Evolutionary conservation across 768 basidiomycete genomes (phyloP), one percentile per base, ranked within the genome.

Genomic region (Sarcodon aspratus): DNA sequence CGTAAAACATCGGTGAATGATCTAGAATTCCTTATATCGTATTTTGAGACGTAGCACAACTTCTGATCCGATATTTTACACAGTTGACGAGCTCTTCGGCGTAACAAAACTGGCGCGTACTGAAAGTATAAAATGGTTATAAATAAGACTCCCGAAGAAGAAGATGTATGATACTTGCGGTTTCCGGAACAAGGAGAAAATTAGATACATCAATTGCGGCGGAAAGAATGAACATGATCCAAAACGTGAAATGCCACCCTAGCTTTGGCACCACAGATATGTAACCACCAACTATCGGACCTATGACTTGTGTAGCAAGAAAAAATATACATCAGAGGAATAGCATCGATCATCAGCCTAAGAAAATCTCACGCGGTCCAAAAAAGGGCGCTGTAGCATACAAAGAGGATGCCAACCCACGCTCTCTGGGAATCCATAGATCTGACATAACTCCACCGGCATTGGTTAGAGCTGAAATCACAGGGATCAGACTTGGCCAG

Each of bases 231-330:
- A 80, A 70, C 67, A 77, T 76, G 48, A 83, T 66, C 78, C 79
- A 80, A 59, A 82, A 83, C 47, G 76, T 75, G 57, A 78, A 78
- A 36, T 72, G 69, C 79, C 79, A 84, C 15, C 74, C 75, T 9
- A 78, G 66, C 18, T 55, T 62, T 27, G 21, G 21, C 9, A 60
- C 72, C 59, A 63, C 50, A 12, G 71, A 74, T 10, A 79, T 73
- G 61, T 74, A 80, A n/a, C 79, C 80, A 17, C 82, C 79, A 27
- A 81, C 73, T 48, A 86, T 73, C 2, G 82, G 81, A 1, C 82
- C 81, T n/a, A 79, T 65, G 6, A 80, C 78, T 11, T 1, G 6
- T 2, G 13, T 15, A 5, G 3, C 7, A 10, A 11, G 9, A 3
- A 0, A 1, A 18, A 17, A 33, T 42, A 17, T 18, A 3, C 15